Base-by-base conservation (phyloP, 768 basidiomycete genomes). In the Pleurotus citrinopileatus region DNA sequence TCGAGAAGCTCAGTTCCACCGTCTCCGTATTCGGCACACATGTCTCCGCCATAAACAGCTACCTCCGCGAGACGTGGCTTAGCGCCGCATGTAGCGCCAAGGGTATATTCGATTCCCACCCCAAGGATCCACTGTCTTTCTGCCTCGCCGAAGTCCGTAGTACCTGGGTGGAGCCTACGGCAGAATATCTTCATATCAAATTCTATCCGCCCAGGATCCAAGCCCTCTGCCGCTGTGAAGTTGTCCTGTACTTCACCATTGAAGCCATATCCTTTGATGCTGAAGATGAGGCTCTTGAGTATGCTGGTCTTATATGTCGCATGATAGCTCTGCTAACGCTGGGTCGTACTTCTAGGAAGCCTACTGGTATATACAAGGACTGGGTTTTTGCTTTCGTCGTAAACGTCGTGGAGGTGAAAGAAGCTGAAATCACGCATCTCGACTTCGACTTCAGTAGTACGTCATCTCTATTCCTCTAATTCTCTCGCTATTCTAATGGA, bases 181-280 rank as follows among this genome's bases (percentile, higher is more conserved):
- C n/a, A 17, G 53, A 13, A 2, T 58, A 60, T 28, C 62, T 64
- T 56, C 60, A 61, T 50, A 46, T 60, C 37, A 52, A 55, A 26
- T 65, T 65, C 34, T 43, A 59, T 27, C 56, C 60, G 12, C 63
- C 58, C 8, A 48, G 45, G 23, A 43, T 63, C 42, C 55, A 53
- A 42, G 59, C 58, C 15, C 46, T 65, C 9, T 65, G 63, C 46
- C 43, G 34, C 2, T 52, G 57, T n/a, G 63, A 65, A 43, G 60
- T 60, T 36, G 45, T 62, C 12, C 53, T 63, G 19, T 58, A 55
- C 53, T 55, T 64, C 42, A 59, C 54, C 17, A 46, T 59, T 23
- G 55, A 56, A 8, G 55, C 63, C 8, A 26, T 63, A 1, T n/a
- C 45, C 23, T 43, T 58, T 3, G 56, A 58, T 20, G 42, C n/a